Conservation (phyloP, 2,329 filamentous ascomycete genomes). For the Pseudogymnoascus pannorum region DNA sequence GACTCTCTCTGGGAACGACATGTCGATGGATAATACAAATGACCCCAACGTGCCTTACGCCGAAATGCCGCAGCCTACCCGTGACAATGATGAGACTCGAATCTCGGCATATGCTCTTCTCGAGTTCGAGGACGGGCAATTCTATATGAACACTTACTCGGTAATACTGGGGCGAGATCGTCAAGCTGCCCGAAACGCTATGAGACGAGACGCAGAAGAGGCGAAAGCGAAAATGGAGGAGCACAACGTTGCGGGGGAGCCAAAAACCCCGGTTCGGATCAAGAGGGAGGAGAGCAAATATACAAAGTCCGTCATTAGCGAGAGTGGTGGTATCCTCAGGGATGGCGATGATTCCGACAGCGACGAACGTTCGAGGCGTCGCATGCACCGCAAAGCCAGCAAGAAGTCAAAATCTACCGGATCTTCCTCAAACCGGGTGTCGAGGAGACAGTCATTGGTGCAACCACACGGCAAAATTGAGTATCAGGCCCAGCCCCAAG, state of each 20-base stretch:
- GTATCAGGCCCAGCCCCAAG: slow-evolving; percentile 43
- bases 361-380: slow-evolving; percentile 40
- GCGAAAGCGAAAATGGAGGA: slow-evolving; percentile 40
- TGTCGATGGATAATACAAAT: slow-evolving; percentile 13
- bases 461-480: slow-evolving; percentile 25
- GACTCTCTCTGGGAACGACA: slow-evolving; percentile 1
- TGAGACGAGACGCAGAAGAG: slow-evolving; percentile 40
- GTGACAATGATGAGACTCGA: slow-evolving; percentile 14
- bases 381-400: slow-evolving; percentile 34
- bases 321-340: slow-evolving; percentile 61
- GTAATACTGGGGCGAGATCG: slow-evolving; percentile 68
- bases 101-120: slow-evolving; percentile 48
- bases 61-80: slow-evolving; percentile 17
- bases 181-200: slow-evolving; percentile 47
- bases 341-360: slow-evolving; percentile 55
- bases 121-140: slow-evolving; percentile 67
- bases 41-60: slow-evolving; percentile 11
- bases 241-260: slow-evolving; percentile 39
- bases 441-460: slow-evolving; percentile 25
- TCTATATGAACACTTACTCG: slow-evolving; percentile 69
- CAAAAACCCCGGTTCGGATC: slow-evolving; percentile 42
- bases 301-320: slow-evolving; percentile 56
- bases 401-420: slow-evolving; percentile 38
- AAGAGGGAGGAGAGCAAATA: slow-evolving; percentile 37
- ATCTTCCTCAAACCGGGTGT: slow-evolving; percentile 33